phyloP scores from a whole-genome alignment of 805 yeast species.

The Nakazawaea wickerhamii region DNA sequence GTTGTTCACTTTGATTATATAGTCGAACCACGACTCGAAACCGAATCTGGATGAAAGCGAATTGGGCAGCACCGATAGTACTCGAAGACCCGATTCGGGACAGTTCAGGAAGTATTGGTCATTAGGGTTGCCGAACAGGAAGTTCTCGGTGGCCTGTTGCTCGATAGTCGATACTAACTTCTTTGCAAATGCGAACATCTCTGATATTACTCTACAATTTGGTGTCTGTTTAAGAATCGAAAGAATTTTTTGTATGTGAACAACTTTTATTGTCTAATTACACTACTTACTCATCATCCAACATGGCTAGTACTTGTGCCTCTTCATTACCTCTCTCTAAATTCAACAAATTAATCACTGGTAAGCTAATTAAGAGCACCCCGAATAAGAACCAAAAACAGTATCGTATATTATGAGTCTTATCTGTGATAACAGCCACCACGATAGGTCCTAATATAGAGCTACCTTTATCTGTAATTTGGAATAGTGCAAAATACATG shows the following conservation, averaged over 20 bases:
- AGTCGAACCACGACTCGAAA: constrained; percentile 85
- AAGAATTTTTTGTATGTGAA: no score
- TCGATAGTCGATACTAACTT: constrained; percentile 53
- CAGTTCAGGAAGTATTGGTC: constrained; percentile 33
- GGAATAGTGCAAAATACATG: constrained; percentile 68
- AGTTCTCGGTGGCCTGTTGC: constrained; percentile 24
- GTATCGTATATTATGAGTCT: constrained; percentile 67
- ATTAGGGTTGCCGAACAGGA: constrained; percentile 17
- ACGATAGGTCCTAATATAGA: constrained; percentile 68
- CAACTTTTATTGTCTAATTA: no score
- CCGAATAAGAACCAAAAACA: constrained; percentile 60
- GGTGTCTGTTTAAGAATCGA: no score
- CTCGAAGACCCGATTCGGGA: constrained; percentile 48
- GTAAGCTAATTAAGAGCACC: constrained; percentile 49
- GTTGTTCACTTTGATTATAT: constrained; percentile 73
- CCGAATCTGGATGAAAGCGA: constrained; percentile 48
- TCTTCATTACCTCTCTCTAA: constrained; percentile 57
- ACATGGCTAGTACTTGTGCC: constrained; percentile 34
- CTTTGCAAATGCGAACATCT: constrained; percentile 62
- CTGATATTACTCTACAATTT: no score
- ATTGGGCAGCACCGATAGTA: constrained; percentile 40
- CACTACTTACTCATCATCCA: constrained; percentile 20
- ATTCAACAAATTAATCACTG: constrained; percentile 49
- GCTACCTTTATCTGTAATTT: constrained; percentile 78
- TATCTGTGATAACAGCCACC: constrained; percentile 68